These are phyloP conservation scores for Candida maesae DNA, from an alignment of 805 yeast genomes.

Conservation along the genomic window DNA sequence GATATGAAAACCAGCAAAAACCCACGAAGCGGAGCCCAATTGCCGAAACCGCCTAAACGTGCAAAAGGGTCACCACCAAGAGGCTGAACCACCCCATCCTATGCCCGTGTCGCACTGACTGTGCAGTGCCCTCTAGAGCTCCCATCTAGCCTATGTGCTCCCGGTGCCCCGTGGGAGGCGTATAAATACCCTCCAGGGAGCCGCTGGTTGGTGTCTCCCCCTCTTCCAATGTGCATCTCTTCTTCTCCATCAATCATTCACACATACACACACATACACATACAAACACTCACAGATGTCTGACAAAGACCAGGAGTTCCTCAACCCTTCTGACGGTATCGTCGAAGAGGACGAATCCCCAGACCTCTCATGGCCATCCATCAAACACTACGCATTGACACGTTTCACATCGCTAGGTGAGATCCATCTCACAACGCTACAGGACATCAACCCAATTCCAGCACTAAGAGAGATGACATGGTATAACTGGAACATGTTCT, in stretches of 20 bases:
- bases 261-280: neutral
- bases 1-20: too few relatives aligned
- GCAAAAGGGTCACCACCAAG: too few relatives aligned
- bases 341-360: slow-evolving; percentile 15
- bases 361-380: slow-evolving; percentile 10
- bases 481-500: slow-evolving; percentile 53
- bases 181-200: neutral
- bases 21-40: too few relatives aligned
- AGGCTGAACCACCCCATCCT: too few relatives aligned
- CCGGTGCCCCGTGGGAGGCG: too few relatives aligned
- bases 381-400: slow-evolving; percentile 21
- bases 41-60: too few relatives aligned
- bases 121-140: too few relatives aligned
- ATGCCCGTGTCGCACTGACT: too few relatives aligned
- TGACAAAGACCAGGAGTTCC: slow-evolving; percentile 3
- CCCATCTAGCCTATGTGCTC: too few relatives aligned
- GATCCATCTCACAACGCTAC: slow-evolving; percentile 21
- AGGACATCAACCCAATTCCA: slow-evolving; percentile 41
- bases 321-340: slow-evolving; percentile 11
- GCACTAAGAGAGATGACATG: slow-evolving; percentile 35
- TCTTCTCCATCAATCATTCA: neutral
- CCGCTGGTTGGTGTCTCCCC: too few relatives aligned
- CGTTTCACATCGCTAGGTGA: slow-evolving; percentile 26
- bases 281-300: neutral
- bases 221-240: too few relatives aligned